Conservation (phyloP, 164 flowering plant genomes). For the Chimonanthus salicifolius region DNA sequence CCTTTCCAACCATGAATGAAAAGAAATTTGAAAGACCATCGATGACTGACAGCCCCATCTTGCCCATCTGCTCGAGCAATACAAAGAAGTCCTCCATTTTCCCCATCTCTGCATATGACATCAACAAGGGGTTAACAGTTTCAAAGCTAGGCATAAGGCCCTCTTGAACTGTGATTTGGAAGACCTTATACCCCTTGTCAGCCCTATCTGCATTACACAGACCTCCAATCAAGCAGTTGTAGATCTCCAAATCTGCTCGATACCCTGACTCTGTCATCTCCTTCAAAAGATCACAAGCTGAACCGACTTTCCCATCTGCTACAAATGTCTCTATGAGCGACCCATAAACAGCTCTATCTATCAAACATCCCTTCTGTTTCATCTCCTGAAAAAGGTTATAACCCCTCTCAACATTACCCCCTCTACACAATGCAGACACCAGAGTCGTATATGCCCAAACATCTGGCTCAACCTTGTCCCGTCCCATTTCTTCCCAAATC, state of each 20-base stretch:
- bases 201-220: slow-evolving; percentile 54
- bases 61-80: slow-evolving; percentile 57
- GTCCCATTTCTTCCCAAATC: slow-evolving; percentile 84
- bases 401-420: slow-evolving; percentile 50
- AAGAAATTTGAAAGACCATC: slow-evolving; percentile 63
- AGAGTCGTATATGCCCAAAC: slow-evolving; percentile 77
- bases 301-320: slow-evolving; percentile 49
- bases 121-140: slow-evolving; percentile 67
- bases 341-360: slow-evolving; percentile 77
- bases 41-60: slow-evolving; percentile 38
- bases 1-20: slow-evolving; percentile 40
- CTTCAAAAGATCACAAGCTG: slow-evolving; percentile 67
- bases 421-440: slow-evolving; percentile 63
- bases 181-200: slow-evolving; percentile 72
- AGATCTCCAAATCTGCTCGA: slow-evolving; percentile 79
- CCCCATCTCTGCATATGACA: slow-evolving; percentile 49
- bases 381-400: slow-evolving; percentile 66
- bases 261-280: slow-evolving; percentile 79
- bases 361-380: slow-evolving; percentile 60
- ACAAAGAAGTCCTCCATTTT: slow-evolving; percentile 49
- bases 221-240: slow-evolving; percentile 69
- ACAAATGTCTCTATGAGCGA: slow-evolving; percentile 72
- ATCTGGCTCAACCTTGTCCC: slow-evolving; percentile 73
- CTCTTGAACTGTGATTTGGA: slow-evolving; percentile 53
- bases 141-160: slow-evolving; percentile 61